Evolutionary conservation across 345 rosid species (phyloP).

Genomic region (Dipteronia dyeriana): DNA sequence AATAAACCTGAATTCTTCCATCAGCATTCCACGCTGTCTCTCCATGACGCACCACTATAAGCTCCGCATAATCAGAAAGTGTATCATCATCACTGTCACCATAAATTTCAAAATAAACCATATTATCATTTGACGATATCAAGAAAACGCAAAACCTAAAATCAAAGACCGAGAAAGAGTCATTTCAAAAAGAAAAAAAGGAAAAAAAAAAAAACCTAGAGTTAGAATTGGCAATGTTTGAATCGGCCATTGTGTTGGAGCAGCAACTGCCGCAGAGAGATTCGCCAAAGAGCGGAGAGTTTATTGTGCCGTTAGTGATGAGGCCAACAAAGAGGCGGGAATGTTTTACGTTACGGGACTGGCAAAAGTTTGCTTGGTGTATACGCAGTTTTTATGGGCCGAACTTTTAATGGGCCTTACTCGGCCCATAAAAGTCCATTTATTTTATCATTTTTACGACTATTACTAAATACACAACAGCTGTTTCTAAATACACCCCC

Average conservation of each 20-base stretch:
- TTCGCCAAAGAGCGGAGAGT: neutral
- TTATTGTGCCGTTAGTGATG: neutral
- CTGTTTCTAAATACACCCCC: too few relatives aligned
- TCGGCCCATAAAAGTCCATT: neutral
- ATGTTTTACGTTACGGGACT: neutral
- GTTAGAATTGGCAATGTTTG: neutral
- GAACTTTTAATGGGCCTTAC: neutral
- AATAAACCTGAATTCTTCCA: slow-evolving; percentile 31
- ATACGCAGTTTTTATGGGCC: neutral
- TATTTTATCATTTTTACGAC: too few relatives aligned
- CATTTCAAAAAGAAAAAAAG: too few relatives aligned
- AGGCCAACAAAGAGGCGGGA: slow-evolving; percentile 11
- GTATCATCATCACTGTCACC: neutral
- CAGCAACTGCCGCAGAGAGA: neutral
- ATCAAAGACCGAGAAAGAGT: neutral
- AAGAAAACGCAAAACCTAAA: neutral
- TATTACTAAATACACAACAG: too few relatives aligned
- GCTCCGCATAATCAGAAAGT: slow-evolving; percentile 20
- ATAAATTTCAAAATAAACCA: neutral
- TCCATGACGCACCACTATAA: slow-evolving; percentile 30
- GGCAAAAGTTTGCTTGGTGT: neutral
- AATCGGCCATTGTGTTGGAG: neutral
- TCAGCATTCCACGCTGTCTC: slow-evolving; percentile 34
- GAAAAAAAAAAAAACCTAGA: neutral
- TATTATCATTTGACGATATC: too few relatives aligned